These are phyloP conservation scores for Cladosporium cucumerinum DNA, from an alignment of 2,329 filamentous ascomycete species.

Conservation along the genomic window DNA sequence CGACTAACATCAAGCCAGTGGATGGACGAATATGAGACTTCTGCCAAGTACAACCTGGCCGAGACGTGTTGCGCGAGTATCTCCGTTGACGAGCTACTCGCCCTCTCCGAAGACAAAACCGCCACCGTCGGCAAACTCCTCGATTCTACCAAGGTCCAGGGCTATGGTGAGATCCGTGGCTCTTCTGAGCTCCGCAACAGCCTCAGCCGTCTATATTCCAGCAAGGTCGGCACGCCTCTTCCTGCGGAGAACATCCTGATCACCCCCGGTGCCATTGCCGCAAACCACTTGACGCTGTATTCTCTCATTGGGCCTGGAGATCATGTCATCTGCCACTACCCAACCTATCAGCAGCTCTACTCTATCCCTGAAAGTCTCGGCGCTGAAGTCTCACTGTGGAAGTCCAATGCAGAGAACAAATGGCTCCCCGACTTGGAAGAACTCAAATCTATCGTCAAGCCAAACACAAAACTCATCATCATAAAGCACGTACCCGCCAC, in stretches of 20 bases:
- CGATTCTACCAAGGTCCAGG: slow-evolving; percentile 57
- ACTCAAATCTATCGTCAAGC: slow-evolving; percentile 61
- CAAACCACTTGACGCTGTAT: slow-evolving; percentile 80
- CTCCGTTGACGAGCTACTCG: slow-evolving; percentile 64
- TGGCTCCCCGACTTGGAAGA: slow-evolving; percentile 67
- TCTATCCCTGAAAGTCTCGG: slow-evolving; percentile 70
- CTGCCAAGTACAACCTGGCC: slow-evolving; percentile 64
- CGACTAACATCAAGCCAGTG: slow-evolving; percentile 40
- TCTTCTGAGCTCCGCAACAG: slow-evolving; percentile 61
- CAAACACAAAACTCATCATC: slow-evolving; percentile 69
- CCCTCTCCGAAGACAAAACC: slow-evolving; percentile 55
- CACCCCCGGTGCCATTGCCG: slow-evolving; percentile 75
- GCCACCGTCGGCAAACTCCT: slow-evolving; percentile 42
- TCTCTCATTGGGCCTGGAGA: slow-evolving; percentile 68
- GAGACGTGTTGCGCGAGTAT: slow-evolving; percentile 76
- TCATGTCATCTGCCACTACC: slow-evolving; percentile 82
- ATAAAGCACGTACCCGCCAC: slow-evolving; percentile 46
- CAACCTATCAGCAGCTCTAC: slow-evolving; percentile 84
- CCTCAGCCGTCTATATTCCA: slow-evolving; percentile 63
- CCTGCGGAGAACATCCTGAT: slow-evolving; percentile 66
- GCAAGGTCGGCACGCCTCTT: slow-evolving; percentile 48
- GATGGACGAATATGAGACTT: slow-evolving; percentile 55
- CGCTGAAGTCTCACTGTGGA: slow-evolving; percentile 77
- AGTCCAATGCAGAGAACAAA: slow-evolving; percentile 59
- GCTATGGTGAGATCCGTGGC: slow-evolving; percentile 71